Percentiles rank a stretch among this genome's conserved stretches.
These are phyloP conservation scores for Yamadazyma kanchanaburiensis DNA, from an alignment of 1,139 yeast genomes.

Conservation along the genomic window DNA sequence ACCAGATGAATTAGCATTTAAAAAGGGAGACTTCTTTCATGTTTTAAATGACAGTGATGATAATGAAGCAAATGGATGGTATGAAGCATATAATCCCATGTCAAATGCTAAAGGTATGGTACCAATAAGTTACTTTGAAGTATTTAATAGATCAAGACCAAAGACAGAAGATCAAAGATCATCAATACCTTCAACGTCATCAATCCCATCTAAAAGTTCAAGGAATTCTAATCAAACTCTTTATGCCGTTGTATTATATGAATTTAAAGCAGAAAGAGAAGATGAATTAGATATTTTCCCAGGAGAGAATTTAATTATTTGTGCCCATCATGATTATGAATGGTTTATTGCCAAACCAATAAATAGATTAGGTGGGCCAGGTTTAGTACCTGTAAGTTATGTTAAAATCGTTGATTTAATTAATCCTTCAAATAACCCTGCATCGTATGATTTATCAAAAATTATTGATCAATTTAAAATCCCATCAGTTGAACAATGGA, in stretches of 20 bases:
- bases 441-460: slow-evolving; percentile 26
- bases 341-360: slow-evolving; percentile 98
- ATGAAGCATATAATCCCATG: slow-evolving; percentile 86
- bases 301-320: slow-evolving; percentile 86
- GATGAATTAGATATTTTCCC: slow-evolving; percentile 83
- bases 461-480: slow-evolving; percentile 59
- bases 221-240: slow-evolving; percentile 32
- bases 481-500: slow-evolving; percentile 97
- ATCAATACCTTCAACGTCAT: neutral
- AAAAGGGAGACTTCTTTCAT: slow-evolving; percentile 85
- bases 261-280: slow-evolving; percentile 81
- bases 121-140: slow-evolving; percentile 81
- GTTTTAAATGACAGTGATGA: slow-evolving; percentile 57
- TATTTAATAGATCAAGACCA: slow-evolving; percentile 59
- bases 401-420: slow-evolving; percentile 81
- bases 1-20: slow-evolving; percentile 75
- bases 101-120: slow-evolving; percentile 79
- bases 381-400: slow-evolving; percentile 87
- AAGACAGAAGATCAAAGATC: slow-evolving; percentile 8
- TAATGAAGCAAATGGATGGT: slow-evolving; percentile 60
- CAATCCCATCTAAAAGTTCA: slow-evolving; percentile 3
- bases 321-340: slow-evolving; percentile 94
- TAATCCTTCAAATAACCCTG: slow-evolving; percentile 21
- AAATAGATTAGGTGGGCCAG: slow-evolving; percentile 94
- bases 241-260: slow-evolving; percentile 58